phyloP scores from a whole-genome alignment of 2,329 filamentous ascomycete genomes.

The Aureobasidium sp. region DNA sequence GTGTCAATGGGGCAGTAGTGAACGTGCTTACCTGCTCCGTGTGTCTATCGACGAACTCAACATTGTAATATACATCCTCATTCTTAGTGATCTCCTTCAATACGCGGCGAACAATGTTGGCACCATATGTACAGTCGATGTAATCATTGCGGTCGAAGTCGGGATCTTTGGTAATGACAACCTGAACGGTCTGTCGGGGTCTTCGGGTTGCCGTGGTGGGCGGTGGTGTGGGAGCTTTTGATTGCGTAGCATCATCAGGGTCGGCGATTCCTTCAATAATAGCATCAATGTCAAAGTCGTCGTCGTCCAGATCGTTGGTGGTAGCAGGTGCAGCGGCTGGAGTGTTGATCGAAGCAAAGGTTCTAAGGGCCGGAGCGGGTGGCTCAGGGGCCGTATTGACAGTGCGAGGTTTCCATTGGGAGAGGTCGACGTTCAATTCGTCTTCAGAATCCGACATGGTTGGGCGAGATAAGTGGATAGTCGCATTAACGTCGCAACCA shows the following conservation, averaged over 20 bases:
- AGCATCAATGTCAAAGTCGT: conserved; percentile 5
- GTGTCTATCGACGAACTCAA: conserved; percentile 32
- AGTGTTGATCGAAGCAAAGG: conserved; percentile 4
- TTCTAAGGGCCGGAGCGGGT: neutral
- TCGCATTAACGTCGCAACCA: neutral
- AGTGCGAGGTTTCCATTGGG: conserved; percentile 19
- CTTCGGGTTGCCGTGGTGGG: neutral
- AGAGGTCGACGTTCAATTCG: conserved; percentile 19
- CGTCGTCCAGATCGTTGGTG: neutral
- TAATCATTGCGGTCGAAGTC: conserved; percentile 10
- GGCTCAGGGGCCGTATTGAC: neutral
- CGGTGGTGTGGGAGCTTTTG: neutral
- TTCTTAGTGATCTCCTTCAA: conserved; percentile 28
- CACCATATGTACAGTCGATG: conserved; percentile 21
- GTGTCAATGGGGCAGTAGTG: neutral
- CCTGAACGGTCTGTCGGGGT: neutral
- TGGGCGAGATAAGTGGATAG: neutral
- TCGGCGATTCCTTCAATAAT: neutral
- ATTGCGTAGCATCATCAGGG: neutral
- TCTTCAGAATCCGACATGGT: conserved; percentile 20
- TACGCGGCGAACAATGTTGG: conserved; percentile 29
- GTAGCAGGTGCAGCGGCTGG: neutral
- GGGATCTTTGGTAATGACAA: neutral
- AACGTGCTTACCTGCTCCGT: conserved; percentile 32
- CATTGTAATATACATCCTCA: conserved; percentile 30